phyloP scores from a whole-genome alignment of 2,329 filamentous ascomycete species.

The Phialemoniopsis sp. region DNA sequence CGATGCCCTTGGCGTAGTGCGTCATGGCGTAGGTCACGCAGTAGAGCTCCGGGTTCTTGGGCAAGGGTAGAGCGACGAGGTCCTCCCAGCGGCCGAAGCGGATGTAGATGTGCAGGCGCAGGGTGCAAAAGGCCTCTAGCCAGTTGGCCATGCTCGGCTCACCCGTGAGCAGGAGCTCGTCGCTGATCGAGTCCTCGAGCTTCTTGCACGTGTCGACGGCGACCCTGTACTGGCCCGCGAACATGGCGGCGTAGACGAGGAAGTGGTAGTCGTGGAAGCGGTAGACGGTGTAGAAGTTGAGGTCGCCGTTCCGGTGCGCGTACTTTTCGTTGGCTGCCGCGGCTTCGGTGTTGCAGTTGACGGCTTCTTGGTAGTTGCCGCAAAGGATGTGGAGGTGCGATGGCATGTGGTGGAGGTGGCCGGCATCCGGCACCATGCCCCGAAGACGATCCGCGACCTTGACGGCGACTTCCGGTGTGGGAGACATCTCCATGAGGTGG shows the following conservation, averaged over 20 bases:
- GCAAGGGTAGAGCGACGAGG: constrained; percentile 38
- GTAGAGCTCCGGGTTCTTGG: constrained; percentile 41
- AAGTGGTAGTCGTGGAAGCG: constrained; percentile 53
- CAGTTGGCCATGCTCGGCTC: constrained; percentile 52
- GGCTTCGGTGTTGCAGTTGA: constrained; percentile 10
- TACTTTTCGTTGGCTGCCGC: constrained; percentile 28
- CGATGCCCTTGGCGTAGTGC: constrained; percentile 50
- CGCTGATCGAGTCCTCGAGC: constrained; percentile 9
- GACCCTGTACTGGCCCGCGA: constrained; percentile 43
- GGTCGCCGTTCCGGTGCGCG: constrained; percentile 30
- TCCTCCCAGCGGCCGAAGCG: constrained; percentile 54
- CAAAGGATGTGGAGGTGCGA: constrained; percentile 8
- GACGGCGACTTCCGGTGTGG: constrained; percentile 4
- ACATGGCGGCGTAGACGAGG: constrained; percentile 53
- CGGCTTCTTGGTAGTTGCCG: constrained; percentile 9
- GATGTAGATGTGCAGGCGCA: constrained; percentile 49
- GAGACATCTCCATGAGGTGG: constrained; percentile 15
- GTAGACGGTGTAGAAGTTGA: constrained; percentile 54
- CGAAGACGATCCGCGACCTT: constrained; percentile 5
- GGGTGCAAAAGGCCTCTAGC: constrained; percentile 47
- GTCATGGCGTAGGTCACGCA: constrained; percentile 50
- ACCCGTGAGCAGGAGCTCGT: constrained; percentile 41
- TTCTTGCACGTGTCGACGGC: constrained; percentile 36
- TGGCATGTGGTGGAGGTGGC: constrained; percentile 9
- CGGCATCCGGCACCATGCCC: constrained; percentile 7